Conservation (phyloP, 768 basidiomycete species). For the Infundibulicybe gibba region DNA sequence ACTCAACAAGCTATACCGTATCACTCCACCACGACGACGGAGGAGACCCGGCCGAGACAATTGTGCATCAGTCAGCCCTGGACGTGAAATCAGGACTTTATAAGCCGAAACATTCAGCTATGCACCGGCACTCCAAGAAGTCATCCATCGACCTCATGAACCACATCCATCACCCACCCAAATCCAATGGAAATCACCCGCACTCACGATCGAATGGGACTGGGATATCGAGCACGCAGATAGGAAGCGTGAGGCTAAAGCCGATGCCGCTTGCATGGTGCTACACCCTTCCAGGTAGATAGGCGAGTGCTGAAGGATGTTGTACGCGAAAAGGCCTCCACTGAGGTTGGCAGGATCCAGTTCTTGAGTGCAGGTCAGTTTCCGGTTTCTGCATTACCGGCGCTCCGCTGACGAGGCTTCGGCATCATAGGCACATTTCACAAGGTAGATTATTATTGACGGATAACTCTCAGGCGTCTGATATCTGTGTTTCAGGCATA, state of each 20-base stretch:
- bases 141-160: conserved; percentile 20
- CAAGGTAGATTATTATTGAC: conserved; percentile 41
- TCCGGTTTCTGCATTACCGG: conserved; percentile 10
- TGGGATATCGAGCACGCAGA: conserved; percentile 74
- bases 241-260: conserved; percentile 57
- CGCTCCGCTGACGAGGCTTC: conserved; percentile 5
- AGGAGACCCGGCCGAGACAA: conserved; percentile 17
- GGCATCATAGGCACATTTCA: conserved; percentile 72
- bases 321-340: conserved; percentile 64
- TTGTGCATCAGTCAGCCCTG: conserved; percentile 12
- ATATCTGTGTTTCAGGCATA: conserved; percentile 53
- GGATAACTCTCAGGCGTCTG: not conserved
- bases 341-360: conserved; percentile 63
- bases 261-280: conserved; percentile 60
- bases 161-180: conserved; percentile 18
- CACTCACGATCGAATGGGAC: conserved; percentile 54
- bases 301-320: conserved; percentile 72
- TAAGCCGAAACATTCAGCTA: no score
- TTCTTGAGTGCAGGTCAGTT: conserved; percentile 76
- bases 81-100: no score
- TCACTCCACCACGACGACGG: conserved; percentile 1
- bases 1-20: conserved; percentile 1
- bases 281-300: conserved; percentile 73
- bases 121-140: no score
- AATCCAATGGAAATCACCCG: conserved; percentile 10